Conservation (phyloP, 768 basidiomycete genomes). For the Guyanaporus albipodus region DNA sequence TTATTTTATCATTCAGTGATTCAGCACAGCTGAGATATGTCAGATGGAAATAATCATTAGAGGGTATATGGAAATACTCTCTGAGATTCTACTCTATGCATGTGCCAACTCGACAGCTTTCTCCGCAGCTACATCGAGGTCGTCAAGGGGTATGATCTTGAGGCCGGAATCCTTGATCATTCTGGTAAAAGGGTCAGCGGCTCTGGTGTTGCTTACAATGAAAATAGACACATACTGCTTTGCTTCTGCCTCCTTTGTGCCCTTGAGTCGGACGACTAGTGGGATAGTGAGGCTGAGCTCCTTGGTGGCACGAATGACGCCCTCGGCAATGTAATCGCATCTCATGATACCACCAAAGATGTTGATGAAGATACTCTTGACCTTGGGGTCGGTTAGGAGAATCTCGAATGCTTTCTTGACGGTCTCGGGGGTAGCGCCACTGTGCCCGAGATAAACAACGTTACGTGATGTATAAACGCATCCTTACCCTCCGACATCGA, state of each 20-base stretch:
- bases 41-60: slow-evolving; percentile 9
- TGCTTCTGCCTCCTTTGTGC: slow-evolving; percentile 94
- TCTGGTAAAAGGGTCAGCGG: slow-evolving; percentile 39
- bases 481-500: slow-evolving; percentile 89
- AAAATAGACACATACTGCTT: slow-evolving; percentile 64
- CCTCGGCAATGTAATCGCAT: slow-evolving; percentile 97
- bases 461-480: slow-evolving; percentile 12
- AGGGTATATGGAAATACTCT: slow-evolving; percentile 17
- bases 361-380: slow-evolving; percentile 99
- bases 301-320: slow-evolving; percentile 96
- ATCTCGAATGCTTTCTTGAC: slow-evolving; percentile 99
- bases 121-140: slow-evolving; percentile 87
- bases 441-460: slow-evolving; percentile 27
- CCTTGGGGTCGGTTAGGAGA: slow-evolving; percentile 82
- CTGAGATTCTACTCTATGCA: slow-evolving; percentile 35
- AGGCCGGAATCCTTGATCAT: slow-evolving; percentile 92
- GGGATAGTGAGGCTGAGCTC: slow-evolving; percentile 85
- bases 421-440: slow-evolving; percentile 97
- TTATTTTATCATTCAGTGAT: slow-evolving; percentile 13
- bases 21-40: neutral
- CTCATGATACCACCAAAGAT: slow-evolving; percentile 99
- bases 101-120: slow-evolving; percentile 68
- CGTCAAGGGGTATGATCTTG: slow-evolving; percentile 91
- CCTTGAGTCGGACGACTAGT: slow-evolving; percentile 91
- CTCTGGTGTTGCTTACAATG: neutral